Percentiles rank a stretch among this genome's conserved stretches.
phyloP scores from a whole-genome alignment of 805 yeast genomes.

The Brettanomyces bruxellensis region DNA sequence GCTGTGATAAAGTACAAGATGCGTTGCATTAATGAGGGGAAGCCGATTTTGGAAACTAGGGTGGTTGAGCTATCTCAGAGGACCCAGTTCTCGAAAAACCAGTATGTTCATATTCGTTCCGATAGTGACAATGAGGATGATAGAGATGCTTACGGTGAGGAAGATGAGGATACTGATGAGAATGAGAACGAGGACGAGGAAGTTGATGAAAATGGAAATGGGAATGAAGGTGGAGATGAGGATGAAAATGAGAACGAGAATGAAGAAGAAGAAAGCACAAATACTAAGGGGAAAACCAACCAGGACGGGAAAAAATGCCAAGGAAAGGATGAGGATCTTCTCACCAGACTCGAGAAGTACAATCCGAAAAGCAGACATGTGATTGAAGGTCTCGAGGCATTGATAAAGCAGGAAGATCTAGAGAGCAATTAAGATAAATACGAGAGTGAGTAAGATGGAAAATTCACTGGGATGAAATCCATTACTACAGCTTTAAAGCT shows the following conservation, averaged over 20 bases:
- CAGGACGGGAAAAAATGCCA: conserved; percentile 4
- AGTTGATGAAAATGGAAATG: conserved; percentile 4
- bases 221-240: conserved; percentile 5
- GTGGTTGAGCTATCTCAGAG: conserved; percentile 35
- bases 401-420: conserved; percentile 18
- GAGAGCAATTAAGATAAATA: conserved; percentile 5
- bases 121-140: conserved; percentile 13
- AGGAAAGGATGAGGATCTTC: conserved; percentile 21
- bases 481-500: too few species aligned
- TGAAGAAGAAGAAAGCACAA: conserved; percentile 10
- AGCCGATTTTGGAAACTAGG: conserved; percentile 33
- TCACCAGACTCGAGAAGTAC: conserved; percentile 27
- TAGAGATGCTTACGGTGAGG: conserved; percentile 29
- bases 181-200: conserved; percentile 15
- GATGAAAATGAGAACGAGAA: conserved; percentile 17
- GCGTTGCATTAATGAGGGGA: conserved; percentile 46
- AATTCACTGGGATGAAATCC: too few species aligned
- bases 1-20: conserved; percentile 66
- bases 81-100: conserved; percentile 21
- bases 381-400: conserved; percentile 17
- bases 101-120: conserved; percentile 3
- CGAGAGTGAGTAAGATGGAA: too few species aligned
- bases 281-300: conserved; percentile 2
- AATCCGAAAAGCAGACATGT: conserved; percentile 26
- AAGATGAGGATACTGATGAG: conserved; percentile 19